These are phyloP conservation scores for Hemileia vastatrix DNA, from an alignment of 1,284 basidiomycete species.

Conservation along the genomic window DNA sequence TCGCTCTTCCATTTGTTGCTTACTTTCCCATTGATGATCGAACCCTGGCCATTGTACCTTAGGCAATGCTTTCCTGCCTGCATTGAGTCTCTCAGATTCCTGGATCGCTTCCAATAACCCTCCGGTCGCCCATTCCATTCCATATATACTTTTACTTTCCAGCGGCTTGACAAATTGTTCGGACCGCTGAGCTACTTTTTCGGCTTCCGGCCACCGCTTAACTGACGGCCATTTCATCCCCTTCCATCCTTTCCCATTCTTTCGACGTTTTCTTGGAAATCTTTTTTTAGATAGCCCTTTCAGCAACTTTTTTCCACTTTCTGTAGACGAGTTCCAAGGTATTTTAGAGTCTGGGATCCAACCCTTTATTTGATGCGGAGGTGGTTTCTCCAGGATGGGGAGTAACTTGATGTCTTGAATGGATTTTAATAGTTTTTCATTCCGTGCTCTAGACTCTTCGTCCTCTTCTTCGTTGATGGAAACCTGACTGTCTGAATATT, in stretches of 20 bases:
- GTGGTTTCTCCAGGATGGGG: too few species aligned
- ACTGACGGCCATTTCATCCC: conserved; percentile 13
- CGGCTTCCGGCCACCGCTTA: conserved; percentile 12
- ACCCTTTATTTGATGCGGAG: too few species aligned
- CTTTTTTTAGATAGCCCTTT: conserved; percentile 7
- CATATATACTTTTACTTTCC: not conserved
- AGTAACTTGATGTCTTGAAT: too few species aligned
- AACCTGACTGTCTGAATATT: too few species aligned
- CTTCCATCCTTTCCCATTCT: not conserved
- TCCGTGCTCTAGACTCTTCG: too few species aligned
- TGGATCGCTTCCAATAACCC: not conserved
- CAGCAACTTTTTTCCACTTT: conserved; percentile 3
- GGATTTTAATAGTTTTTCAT: too few species aligned
- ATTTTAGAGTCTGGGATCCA: conserved; percentile 8
- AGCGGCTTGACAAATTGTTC: not conserved
- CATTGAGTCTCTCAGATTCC: not conserved
- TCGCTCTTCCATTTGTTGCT: not conserved
- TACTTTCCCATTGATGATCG: conserved; percentile 6
- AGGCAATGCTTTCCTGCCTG: not conserved
- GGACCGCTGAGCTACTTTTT: not conserved
- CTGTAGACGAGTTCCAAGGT: conserved; percentile 17
- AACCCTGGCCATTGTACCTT: conserved; percentile 13
- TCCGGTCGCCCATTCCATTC: not conserved
- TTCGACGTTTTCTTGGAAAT: conserved; percentile 1
- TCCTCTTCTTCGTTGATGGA: too few species aligned